Conservation (phyloP, 2,329 filamentous ascomycete species). For the Diaporthe caulivora region DNA sequence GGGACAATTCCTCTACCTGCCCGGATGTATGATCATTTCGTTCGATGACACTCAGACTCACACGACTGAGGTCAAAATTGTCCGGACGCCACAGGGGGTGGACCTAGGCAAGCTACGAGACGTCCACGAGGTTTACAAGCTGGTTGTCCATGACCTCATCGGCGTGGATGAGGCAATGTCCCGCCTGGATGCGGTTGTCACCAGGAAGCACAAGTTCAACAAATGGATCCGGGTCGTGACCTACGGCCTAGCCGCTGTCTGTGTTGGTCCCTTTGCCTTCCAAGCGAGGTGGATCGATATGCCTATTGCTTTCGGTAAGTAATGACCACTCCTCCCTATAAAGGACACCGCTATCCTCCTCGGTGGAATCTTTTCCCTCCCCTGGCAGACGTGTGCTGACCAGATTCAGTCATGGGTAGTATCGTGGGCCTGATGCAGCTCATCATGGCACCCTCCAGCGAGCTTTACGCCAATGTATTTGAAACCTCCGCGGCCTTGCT, state of each 20-base stretch:
- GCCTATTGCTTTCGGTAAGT: constrained; percentile 73
- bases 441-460: constrained; percentile 76
- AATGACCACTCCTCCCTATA: background rate
- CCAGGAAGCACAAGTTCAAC: constrained; percentile 59
- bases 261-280: constrained; percentile 85
- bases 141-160: constrained; percentile 83
- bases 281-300: constrained; percentile 81
- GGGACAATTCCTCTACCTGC: constrained; percentile 89
- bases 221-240: constrained; percentile 69
- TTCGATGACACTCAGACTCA: constrained; percentile 83
- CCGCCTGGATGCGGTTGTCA: constrained; percentile 68
- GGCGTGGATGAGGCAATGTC: constrained; percentile 77
- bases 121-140: constrained; percentile 82
- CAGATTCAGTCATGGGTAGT: constrained; percentile 71
- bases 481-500: constrained; percentile 66
- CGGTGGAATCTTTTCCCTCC: no score
- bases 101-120: constrained; percentile 81
- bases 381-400: background rate
- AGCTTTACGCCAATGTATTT: constrained; percentile 68
- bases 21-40: constrained; percentile 93
- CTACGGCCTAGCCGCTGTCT: constrained; percentile 81
- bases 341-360: background rate
- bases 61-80: constrained; percentile 84
- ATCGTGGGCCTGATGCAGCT: constrained; percentile 82
- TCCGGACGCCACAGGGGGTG: constrained; percentile 76